Percentiles rank a stretch among this genome's conserved stretches.
phyloP scores from a whole-genome alignment of 306 rosid species.

The Prinsepia uniflora region DNA sequence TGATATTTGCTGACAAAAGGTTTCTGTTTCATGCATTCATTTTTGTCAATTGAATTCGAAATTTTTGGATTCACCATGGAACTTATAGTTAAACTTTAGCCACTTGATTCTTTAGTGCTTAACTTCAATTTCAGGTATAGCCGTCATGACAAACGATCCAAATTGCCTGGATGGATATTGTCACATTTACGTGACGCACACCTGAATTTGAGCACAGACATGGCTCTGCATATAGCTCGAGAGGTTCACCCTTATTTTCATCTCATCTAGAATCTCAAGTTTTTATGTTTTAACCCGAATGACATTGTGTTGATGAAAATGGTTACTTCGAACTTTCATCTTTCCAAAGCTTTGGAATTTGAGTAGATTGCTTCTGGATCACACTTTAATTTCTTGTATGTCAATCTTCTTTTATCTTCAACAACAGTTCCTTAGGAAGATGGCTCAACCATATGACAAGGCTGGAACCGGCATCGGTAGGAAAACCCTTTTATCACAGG shows the following conservation, averaged over 20 bases:
- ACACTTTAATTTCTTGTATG: background rate
- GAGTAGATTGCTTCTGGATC: background rate
- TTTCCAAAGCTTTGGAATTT: background rate
- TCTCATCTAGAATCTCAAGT: background rate
- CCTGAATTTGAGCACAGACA: slow-evolving; percentile 94
- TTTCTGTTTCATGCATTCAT: slow-evolving; percentile 18
- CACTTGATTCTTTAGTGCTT: background rate
- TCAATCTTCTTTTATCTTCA: slow-evolving; percentile 16
- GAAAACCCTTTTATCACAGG: slow-evolving; percentile 77
- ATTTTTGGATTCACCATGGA: background rate
- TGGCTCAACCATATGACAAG: slow-evolving; percentile 94
- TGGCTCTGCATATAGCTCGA: slow-evolving; percentile 92
- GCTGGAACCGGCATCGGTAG: slow-evolving; percentile 58
- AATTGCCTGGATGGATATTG: slow-evolving; percentile 91
- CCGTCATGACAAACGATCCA: slow-evolving; percentile 95
- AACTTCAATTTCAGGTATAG: slow-evolving; percentile 57
- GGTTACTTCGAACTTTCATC: background rate
- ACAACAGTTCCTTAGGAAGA: slow-evolving; percentile 83
- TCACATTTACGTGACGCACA: slow-evolving; percentile 91
- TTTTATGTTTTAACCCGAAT: background rate
- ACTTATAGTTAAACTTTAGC: background rate
- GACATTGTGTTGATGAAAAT: background rate
- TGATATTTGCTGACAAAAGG: slow-evolving; percentile 99
- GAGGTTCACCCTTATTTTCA: slow-evolving; percentile 50
- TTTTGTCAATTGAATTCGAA: background rate